These are phyloP conservation scores for Colletotrichum sp. DNA, from an alignment of 2,329 filamentous ascomycete genomes.

Conservation along the genomic window DNA sequence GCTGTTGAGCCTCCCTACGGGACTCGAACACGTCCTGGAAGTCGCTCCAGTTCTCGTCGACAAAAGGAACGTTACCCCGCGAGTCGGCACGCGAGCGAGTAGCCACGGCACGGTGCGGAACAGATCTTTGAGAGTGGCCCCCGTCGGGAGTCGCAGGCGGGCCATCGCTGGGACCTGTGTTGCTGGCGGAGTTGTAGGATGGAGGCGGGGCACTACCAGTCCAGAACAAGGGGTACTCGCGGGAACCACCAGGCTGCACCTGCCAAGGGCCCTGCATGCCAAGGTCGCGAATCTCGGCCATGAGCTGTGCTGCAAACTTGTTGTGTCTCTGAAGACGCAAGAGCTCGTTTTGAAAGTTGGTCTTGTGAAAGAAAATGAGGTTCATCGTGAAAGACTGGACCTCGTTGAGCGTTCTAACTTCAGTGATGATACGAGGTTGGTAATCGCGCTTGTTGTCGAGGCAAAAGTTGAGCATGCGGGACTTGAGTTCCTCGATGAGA, in stretches of 20 bases:
- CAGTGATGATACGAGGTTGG: slow-evolving; percentile 83
- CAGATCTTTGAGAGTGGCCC: slow-evolving; percentile 24
- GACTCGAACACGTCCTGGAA: slow-evolving; percentile 52
- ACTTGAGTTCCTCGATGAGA: slow-evolving; percentile 82
- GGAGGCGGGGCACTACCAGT: slow-evolving; percentile 39
- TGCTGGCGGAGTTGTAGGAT: slow-evolving; percentile 33
- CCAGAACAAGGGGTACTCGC: slow-evolving; percentile 70
- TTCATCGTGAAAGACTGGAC: slow-evolving; percentile 88
- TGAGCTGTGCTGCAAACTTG: slow-evolving; percentile 91
- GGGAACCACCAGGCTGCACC: slow-evolving; percentile 68
- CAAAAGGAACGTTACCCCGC: slow-evolving; percentile 23
- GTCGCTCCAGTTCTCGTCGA: slow-evolving; percentile 39
- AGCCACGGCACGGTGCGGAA: slow-evolving; percentile 27
- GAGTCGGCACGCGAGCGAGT: slow-evolving; percentile 20
- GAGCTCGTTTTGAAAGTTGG: slow-evolving; percentile 98
- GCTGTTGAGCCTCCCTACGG: slow-evolving; percentile 39
- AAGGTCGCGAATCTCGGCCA: slow-evolving; percentile 82
- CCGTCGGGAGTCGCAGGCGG: slow-evolving; percentile 13
- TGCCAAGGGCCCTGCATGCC: slow-evolving; percentile 80
- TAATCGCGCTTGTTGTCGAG: slow-evolving; percentile 87
- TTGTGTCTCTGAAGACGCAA: slow-evolving; percentile 90
- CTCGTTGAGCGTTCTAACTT: slow-evolving; percentile 79
- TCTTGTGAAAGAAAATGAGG: slow-evolving; percentile 97
- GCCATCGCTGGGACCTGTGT: slow-evolving; percentile 19
- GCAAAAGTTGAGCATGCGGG: slow-evolving; percentile 83